Evolutionary conservation across 2,329 filamentous ascomycete genomes (phyloP).

Genomic region (Onygenales sp.): DNA sequence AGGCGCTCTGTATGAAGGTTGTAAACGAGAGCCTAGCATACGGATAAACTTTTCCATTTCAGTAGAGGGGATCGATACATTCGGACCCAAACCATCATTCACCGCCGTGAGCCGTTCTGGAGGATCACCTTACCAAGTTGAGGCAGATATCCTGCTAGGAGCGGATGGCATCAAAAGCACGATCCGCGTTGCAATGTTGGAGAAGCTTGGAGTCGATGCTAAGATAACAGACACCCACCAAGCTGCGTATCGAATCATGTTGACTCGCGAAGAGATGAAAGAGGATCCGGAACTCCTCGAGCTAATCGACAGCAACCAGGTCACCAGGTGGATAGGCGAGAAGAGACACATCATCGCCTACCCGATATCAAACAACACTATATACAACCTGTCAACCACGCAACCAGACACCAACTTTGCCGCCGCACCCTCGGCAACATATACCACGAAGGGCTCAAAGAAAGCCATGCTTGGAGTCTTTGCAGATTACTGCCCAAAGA

Average conservation of each 20-base stretch:
- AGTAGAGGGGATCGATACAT: slow-evolving; percentile 49
- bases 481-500: slow-evolving; percentile 50
- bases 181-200: slow-evolving; percentile 35
- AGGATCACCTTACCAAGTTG: slow-evolving; percentile 38
- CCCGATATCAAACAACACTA: slow-evolving; percentile 51
- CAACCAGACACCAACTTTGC: slow-evolving; percentile 55
- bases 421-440: slow-evolving; percentile 49
- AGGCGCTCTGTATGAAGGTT: slow-evolving; percentile 60
- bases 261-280: slow-evolving; percentile 37
- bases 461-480: slow-evolving; percentile 52
- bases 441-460: slow-evolving; percentile 55
- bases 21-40: slow-evolving; percentile 52
- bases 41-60: slow-evolving; percentile 58
- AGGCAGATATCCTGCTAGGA: slow-evolving; percentile 44
- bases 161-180: slow-evolving; percentile 47
- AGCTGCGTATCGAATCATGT: slow-evolving; percentile 46
- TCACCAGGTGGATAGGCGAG: slow-evolving; percentile 56
- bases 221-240: slow-evolving; percentile 41
- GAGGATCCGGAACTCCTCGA: slow-evolving; percentile 44
- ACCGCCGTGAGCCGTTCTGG: slow-evolving; percentile 49
- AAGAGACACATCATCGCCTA: slow-evolving; percentile 61
- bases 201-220: slow-evolving; percentile 25
- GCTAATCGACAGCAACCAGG: slow-evolving; percentile 49
- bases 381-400: slow-evolving; percentile 58
- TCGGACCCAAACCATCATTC: slow-evolving; percentile 51